A percentile compares a stretch with the other conserved stretches of the same genome.
These are phyloP conservation scores for Chrysoporthe deuterocubensis DNA, from an alignment of 2,329 filamentous ascomycete genomes.

Conservation along the genomic window DNA sequence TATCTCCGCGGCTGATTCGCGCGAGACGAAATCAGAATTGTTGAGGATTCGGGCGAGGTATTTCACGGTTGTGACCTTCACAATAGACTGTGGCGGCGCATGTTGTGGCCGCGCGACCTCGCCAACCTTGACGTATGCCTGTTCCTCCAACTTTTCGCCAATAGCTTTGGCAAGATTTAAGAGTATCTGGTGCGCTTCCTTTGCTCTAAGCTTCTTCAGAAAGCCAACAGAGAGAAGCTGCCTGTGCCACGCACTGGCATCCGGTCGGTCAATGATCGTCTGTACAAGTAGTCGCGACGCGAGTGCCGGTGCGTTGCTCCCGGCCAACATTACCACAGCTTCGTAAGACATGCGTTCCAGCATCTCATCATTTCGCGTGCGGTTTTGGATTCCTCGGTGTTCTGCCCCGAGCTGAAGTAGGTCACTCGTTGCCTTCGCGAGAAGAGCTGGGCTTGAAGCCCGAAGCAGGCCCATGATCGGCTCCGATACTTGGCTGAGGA, in stretches of 20 bases:
- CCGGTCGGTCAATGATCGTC: constrained; percentile 23
- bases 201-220: constrained; percentile 15
- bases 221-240: constrained; percentile 13
- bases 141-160: constrained; percentile 22
- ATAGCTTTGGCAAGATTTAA: constrained; percentile 16
- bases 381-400: not conserved
- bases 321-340: constrained; percentile 10
- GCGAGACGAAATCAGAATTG: constrained; percentile 17
- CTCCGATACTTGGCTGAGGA: not conserved
- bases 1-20: constrained; percentile 15
- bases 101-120: constrained; percentile 15
- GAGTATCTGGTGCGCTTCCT: constrained; percentile 14
- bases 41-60: constrained; percentile 25
- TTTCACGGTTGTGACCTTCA: constrained; percentile 26
- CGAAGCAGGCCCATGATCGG: constrained; percentile 11
- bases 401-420: constrained; percentile 10
- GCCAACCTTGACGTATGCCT: constrained; percentile 23
- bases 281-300: constrained; percentile 20
- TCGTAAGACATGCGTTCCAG: constrained; percentile 18
- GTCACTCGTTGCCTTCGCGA: constrained; percentile 16
- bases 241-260: constrained; percentile 24
- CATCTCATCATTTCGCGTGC: not conserved
- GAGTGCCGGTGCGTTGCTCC: constrained; percentile 9
- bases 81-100: constrained; percentile 13
- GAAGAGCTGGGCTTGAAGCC: not conserved